Conservation (phyloP, 148 eudicot species). For the Persicaria maculosa region DNA sequence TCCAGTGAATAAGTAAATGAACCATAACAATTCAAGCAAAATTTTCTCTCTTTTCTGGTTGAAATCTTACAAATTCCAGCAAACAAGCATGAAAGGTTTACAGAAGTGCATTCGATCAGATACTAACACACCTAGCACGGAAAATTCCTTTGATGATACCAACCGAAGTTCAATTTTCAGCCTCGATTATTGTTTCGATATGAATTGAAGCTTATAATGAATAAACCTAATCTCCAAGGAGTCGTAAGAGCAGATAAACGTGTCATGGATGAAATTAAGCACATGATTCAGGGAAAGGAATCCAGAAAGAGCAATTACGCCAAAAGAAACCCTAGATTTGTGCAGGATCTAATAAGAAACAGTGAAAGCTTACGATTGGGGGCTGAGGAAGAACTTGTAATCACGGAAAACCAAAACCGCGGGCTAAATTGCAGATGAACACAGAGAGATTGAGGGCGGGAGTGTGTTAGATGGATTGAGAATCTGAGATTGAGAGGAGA, state of each 20-base stretch:
- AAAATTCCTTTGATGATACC: background rate
- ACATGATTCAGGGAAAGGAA: background rate
- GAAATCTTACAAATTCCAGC: no score
- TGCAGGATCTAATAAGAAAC: background rate
- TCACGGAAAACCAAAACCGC: background rate
- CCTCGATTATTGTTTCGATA: background rate
- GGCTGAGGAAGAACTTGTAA: background rate
- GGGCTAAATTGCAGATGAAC: background rate
- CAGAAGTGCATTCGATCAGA: no score
- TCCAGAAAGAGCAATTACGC: background rate
- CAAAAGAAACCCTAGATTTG: conserved; percentile 1
- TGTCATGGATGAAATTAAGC: background rate
- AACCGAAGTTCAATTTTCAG: background rate
- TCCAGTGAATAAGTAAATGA: background rate
- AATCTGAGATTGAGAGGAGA: conserved; percentile 1
- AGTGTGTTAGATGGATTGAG: background rate
- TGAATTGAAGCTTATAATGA: background rate
- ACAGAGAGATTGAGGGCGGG: background rate
- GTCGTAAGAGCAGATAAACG: background rate
- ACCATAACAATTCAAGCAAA: no score
- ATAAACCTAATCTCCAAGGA: background rate
- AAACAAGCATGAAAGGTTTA: no score
- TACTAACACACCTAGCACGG: background rate
- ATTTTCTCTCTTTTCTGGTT: no score
- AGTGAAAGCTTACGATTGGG: background rate